Base-by-base conservation (phyloP, 805 yeast genomes). In the Yamadazyma nakazawae region DNA sequence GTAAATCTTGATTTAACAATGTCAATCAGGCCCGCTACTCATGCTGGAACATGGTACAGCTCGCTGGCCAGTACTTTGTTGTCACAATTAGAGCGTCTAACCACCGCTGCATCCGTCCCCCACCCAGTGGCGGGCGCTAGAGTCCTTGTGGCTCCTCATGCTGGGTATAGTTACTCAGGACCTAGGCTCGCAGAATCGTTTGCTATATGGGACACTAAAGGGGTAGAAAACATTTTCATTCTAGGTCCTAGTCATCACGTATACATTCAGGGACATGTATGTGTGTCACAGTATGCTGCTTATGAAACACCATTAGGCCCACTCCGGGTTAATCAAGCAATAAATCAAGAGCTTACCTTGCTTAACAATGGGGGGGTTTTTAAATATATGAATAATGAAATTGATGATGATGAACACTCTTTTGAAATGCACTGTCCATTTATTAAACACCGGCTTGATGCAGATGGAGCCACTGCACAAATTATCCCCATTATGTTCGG, bases 201-300 rank as follows among this genome's bases (percentile, higher is more conserved):
- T 57, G 75, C 75, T 1, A 77, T 81, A 0, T 78, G 92, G 77
- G 96, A 88, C 57, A 62, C 81, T 0, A 54, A 75, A 1, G 67
- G 68, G 9, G 74, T 75, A 16, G 75, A 80, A 54, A 71, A 92
- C 16, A 79, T 94, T 1, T 87, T 94, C 54, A 70, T 94, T 1
- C 62, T 94, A 60, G 97, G 98, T 0, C 99, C 99, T 0, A 86
- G 96, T 0, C 99, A 94, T 61, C 96, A 88, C 63, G 84, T 86
- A 8, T 91, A 85, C 61, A 88, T 86, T 67, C 72, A 72, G 47
- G 83, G 84, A 24, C 72, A 74, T 24, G 85, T 79, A 0, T 64
- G 79, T 47, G 55, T 84, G 1, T 74, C 86, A 2, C 63, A 63
- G 1, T 89, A 73, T 59, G 71, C 68, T 12, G 54, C 50, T 8